Evolutionary conservation across 225 moss, liverwort and hornwort species (phyloP).

Genomic region (Pseudisothecium myosuroides): DNA sequence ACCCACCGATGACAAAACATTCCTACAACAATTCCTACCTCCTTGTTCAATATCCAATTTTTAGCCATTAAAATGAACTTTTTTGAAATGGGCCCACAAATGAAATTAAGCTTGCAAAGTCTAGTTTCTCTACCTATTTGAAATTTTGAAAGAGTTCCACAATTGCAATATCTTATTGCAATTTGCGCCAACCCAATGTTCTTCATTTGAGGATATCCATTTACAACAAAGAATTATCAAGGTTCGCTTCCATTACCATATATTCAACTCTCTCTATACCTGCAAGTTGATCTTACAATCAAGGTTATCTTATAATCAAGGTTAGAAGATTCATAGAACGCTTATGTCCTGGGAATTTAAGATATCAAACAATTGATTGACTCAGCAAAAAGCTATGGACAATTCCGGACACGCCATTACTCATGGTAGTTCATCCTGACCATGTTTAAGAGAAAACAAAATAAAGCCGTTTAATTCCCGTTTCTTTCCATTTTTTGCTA

Average conservation of each 20-base stretch:
- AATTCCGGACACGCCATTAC: no score
- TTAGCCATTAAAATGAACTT: no score
- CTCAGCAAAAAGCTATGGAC: not conserved
- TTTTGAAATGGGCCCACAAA: no score
- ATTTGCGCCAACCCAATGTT: rapidly evolving
- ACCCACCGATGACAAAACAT: no score
- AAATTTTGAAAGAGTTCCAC: no score
- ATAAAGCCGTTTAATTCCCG: not conserved
- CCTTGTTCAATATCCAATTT: no score
- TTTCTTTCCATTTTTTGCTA: not conserved
- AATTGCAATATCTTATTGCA: not conserved
- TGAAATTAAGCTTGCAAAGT: no score
- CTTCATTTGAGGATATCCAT: not conserved
- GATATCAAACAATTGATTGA: not conserved
- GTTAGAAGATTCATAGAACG: not conserved
- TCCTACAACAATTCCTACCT: no score
- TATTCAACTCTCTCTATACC: not conserved
- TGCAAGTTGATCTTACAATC: no score
- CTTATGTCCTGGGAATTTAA: not conserved
- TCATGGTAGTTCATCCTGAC: not conserved
- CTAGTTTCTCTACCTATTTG: no score
- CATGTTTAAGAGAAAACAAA: not conserved
- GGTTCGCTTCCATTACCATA: not conserved
- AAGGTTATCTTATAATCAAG: not conserved
- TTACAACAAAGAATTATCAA: not conserved